A percentile compares a stretch with the other conserved stretches of the same genome.
Evolutionary conservation across 2,329 filamentous ascomycete species (phyloP).

Genomic region (Colletotrichum brevisporum): DNA sequence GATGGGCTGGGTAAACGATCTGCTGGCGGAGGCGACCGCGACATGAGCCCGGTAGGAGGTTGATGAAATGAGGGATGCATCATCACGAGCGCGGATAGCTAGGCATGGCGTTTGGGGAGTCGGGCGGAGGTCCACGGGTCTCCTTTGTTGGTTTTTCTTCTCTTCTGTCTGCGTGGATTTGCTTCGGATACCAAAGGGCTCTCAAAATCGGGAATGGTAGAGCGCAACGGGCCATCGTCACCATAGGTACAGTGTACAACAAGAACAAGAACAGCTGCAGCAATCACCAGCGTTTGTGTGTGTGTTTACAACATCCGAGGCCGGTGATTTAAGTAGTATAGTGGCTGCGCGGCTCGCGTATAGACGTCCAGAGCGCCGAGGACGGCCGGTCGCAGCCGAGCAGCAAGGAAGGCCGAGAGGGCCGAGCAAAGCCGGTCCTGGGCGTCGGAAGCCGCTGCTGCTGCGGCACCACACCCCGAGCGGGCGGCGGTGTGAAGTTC

Average conservation of each 20-base stretch:
- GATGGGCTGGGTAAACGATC: conserved; percentile 70
- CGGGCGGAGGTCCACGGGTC: neutral
- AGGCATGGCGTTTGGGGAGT: conserved; percentile 28
- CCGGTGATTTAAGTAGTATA: no score
- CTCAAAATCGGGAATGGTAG: neutral
- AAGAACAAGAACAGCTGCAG: neutral
- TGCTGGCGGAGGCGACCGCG: conserved; percentile 46
- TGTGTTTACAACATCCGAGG: neutral
- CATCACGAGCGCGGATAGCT: neutral
- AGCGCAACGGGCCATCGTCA: neutral
- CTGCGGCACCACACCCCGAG: no score
- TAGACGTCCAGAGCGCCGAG: no score
- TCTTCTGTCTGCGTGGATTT: neutral
- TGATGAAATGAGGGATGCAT: neutral
- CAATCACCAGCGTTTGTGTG: neutral
- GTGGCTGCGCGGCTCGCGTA: no score
- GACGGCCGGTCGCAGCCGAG: neutral
- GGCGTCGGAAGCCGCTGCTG: conserved; percentile 1
- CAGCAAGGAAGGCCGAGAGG: neutral
- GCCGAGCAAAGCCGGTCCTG: conserved; percentile 10
- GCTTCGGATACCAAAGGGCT: conserved; percentile 29
- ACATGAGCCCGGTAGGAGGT: conserved; percentile 11
- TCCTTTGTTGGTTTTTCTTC: neutral
- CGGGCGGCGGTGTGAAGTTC: no score
- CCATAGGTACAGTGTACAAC: conserved; percentile 13